A percentile compares a stretch with the other conserved stretches of the same genome.
These are phyloP conservation scores for Umbelopsis sp. DNA, from an alignment of 192 early-diverging fungal genomes.

Conservation along the genomic window DNA sequence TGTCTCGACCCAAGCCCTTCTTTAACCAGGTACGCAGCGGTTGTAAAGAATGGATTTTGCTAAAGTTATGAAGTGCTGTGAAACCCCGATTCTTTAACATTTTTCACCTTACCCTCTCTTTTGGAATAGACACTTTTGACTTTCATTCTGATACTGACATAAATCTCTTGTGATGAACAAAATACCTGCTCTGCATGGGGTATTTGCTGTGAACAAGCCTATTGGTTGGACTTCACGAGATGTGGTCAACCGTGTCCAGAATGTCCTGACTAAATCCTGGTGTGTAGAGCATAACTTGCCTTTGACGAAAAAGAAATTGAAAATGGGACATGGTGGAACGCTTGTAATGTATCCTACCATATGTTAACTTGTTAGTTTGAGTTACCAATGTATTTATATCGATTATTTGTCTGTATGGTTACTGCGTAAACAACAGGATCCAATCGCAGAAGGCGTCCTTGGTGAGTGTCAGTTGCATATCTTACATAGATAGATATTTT, in stretches of 20 bases:
- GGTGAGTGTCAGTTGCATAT: constrained; percentile 30
- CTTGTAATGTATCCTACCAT: constrained; percentile 24
- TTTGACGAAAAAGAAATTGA: constrained; percentile 40
- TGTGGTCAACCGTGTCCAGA: constrained; percentile 42
- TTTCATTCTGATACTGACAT: neutral
- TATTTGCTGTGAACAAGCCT: constrained; percentile 56
- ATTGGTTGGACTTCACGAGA: constrained; percentile 47
- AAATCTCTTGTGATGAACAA: constrained; percentile 1
- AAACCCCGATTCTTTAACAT: constrained; percentile 23
- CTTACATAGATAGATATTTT: neutral
- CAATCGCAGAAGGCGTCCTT: constrained; percentile 55
- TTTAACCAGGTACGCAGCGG: too few species aligned
- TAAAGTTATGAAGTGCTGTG: constrained; percentile 67
- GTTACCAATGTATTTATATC: neutral
- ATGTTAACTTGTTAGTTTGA: neutral
- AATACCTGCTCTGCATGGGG: constrained; percentile 37
- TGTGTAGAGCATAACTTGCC: constrained; percentile 22
- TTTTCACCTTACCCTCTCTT: neutral
- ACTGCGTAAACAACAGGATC: constrained; percentile 33
- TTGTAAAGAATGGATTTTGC: too few species aligned
- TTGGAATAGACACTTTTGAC: neutral
- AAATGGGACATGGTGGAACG: constrained; percentile 62
- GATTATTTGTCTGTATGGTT: too few species aligned
- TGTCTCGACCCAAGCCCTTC: too few species aligned
- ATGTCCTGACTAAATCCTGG: constrained; percentile 27